These are phyloP conservation scores for Suillus variegatus DNA, from an alignment of 768 basidiomycete species.

Conservation along the genomic window DNA sequence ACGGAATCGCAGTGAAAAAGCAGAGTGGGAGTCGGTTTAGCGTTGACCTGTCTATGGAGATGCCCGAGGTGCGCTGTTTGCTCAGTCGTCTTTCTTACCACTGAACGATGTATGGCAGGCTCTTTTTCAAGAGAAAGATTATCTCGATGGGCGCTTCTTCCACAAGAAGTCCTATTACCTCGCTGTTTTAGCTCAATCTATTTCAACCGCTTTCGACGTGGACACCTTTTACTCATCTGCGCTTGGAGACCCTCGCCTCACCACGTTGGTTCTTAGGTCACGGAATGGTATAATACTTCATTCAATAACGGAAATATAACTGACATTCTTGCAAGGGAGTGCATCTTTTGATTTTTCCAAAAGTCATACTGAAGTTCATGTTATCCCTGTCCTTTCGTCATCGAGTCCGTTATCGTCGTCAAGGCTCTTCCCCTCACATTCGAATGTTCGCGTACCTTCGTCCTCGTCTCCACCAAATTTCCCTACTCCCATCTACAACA, in stretches of 20 bases:
- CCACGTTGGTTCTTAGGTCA: slow-evolving; percentile 62
- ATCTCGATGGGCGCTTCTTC: slow-evolving; percentile 85
- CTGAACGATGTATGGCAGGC: slow-evolving; percentile 36
- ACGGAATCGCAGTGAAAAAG: slow-evolving; percentile 70
- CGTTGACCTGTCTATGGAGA: slow-evolving; percentile 83
- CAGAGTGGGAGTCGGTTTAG: slow-evolving; percentile 65
- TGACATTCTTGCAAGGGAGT: slow-evolving; percentile 41
- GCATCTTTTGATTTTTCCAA: slow-evolving; percentile 61
- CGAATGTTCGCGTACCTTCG: slow-evolving; percentile 57
- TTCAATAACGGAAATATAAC: slow-evolving; percentile 30
- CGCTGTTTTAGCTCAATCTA: slow-evolving; percentile 68
- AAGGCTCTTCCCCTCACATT: slow-evolving; percentile 72
- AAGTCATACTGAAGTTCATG: slow-evolving; percentile 67
- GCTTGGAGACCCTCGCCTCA: slow-evolving; percentile 62
- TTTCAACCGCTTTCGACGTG: slow-evolving; percentile 51
- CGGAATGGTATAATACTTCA: slow-evolving; percentile 44
- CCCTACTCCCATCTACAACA: slow-evolving; percentile 82
- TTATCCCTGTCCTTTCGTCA: slow-evolving; percentile 67
- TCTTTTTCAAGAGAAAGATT: slow-evolving; percentile 96
- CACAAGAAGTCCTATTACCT: slow-evolving; percentile 92
- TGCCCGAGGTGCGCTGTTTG: slow-evolving; percentile 68
- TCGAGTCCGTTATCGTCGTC: slow-evolving; percentile 65
- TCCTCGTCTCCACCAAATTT: slow-evolving; percentile 29
- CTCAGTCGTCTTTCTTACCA: not conserved
- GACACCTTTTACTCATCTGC: slow-evolving; percentile 63